Evolutionary conservation across 2,329 filamentous ascomycete genomes (phyloP).

Genomic region (Stagonosporopsis cucurbitacearum): DNA sequence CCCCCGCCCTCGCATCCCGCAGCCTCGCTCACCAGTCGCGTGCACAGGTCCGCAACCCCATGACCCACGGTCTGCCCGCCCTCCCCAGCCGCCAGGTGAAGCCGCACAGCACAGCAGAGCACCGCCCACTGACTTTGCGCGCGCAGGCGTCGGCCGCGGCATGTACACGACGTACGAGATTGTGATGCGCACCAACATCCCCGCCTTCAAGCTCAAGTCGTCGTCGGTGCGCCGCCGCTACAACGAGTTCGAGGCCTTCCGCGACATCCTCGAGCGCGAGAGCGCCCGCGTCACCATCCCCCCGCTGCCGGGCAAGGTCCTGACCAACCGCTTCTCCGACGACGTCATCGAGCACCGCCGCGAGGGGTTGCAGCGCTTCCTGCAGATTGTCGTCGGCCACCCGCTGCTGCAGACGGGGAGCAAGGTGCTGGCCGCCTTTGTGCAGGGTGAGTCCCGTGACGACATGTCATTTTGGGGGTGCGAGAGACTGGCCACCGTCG

Average conservation of each 20-base stretch:
- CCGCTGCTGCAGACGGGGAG: slow-evolving; percentile 96
- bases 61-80: slow-evolving; percentile 33
- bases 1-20: slow-evolving; percentile 2
- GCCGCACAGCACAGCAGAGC: too few species aligned
- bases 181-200: slow-evolving; percentile 96
- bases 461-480: too few species aligned
- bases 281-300: slow-evolving; percentile 93
- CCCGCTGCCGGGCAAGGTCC: slow-evolving; percentile 94
- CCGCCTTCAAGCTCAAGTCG: slow-evolving; percentile 90
- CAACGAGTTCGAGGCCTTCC: slow-evolving; percentile 98
- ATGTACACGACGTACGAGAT: slow-evolving; percentile 99
- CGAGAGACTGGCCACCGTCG: background rate
- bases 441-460: slow-evolving; percentile 73
- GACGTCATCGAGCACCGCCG: slow-evolving; percentile 95
- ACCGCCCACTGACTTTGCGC: too few species aligned
- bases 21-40: slow-evolving; percentile 33
- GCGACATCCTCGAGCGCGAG: slow-evolving; percentile 96
- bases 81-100: background rate
- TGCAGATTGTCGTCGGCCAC: slow-evolving; percentile 97
- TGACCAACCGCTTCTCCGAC: slow-evolving; percentile 97
- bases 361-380: slow-evolving; percentile 89
- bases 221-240: slow-evolving; percentile 90
- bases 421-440: slow-evolving; percentile 94
- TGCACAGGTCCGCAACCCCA: slow-evolving; percentile 81
- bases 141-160: slow-evolving; percentile 88